These are phyloP conservation scores for Diospyros kaki DNA, from an alignment of 148 eudicot species.

Conservation along the genomic window DNA sequence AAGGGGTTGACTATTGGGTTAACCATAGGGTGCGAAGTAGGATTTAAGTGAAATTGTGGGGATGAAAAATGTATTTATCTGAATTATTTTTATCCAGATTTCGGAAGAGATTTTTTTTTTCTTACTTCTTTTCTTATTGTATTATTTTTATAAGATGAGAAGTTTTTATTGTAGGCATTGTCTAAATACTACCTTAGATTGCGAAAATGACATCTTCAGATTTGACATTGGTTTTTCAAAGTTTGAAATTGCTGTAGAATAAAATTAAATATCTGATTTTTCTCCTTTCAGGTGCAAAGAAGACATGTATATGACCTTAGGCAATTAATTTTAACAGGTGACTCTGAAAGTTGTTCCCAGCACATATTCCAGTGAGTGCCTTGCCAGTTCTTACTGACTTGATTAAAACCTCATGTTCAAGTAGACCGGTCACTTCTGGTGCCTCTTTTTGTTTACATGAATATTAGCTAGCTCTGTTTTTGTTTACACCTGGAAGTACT, in stretches of 20 bases:
- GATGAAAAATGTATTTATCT: too few species aligned
- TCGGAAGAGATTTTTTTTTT: neutral
- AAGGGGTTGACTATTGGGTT: too few species aligned
- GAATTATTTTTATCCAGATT: neutral
- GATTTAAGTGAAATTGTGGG: too few species aligned
- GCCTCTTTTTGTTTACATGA: conserved; percentile 7
- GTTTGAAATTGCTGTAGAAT: neutral
- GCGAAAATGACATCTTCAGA: conserved; percentile 7
- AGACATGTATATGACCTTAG: conserved; percentile 92
- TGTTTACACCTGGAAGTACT: too few species aligned
- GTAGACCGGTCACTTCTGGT: neutral
- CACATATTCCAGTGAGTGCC: conserved; percentile 74
- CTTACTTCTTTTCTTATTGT: neutral
- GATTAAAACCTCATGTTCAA: neutral
- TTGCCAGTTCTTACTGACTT: neutral
- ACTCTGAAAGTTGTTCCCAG: conserved; percentile 76
- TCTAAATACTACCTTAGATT: neutral
- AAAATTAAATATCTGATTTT: neutral
- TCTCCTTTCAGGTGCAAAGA: conserved; percentile 74
- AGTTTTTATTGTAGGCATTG: neutral
- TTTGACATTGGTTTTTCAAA: neutral
- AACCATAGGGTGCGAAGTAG: too few species aligned
- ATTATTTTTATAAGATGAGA: neutral
- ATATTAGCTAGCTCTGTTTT: neutral
- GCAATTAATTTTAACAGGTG: conserved; percentile 80